Conservation (phyloP, 176 grass and related monocot genomes). For the Alloteropsis semialata region DNA sequence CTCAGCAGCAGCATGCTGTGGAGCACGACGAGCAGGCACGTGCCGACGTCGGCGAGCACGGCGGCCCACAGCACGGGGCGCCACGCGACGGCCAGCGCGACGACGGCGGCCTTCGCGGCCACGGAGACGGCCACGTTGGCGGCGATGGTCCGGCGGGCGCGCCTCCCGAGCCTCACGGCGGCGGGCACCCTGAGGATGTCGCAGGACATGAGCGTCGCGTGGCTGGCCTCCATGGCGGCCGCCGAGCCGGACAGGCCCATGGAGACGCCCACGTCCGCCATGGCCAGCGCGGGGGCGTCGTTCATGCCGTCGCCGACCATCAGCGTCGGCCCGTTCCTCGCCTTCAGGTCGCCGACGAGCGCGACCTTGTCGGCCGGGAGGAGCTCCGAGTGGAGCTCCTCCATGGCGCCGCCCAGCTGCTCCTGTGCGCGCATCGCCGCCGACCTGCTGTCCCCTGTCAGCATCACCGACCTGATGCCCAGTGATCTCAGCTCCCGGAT, state of each 20-base stretch:
- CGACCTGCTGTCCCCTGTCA: conserved; percentile 63
- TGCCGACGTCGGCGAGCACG: conserved; percentile 65
- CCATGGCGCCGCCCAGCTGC: conserved; percentile 37
- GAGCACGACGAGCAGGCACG: conserved; percentile 62
- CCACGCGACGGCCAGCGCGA: conserved; percentile 39
- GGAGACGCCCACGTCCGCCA: conserved; percentile 57
- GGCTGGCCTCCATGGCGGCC: conserved; percentile 64
- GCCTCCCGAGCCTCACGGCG: conserved; percentile 41
- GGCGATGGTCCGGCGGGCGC: conserved; percentile 34
- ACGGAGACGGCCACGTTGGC: conserved; percentile 46
- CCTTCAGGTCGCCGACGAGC: conserved; percentile 36
- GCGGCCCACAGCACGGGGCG: conserved; percentile 63
- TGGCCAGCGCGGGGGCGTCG: conserved; percentile 69
- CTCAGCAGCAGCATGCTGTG: conserved; percentile 57
- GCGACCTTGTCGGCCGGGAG: conserved; percentile 68
- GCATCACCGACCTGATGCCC: conserved; percentile 64
- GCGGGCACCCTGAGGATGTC: conserved; percentile 52
- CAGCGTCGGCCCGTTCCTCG: conserved; percentile 32
- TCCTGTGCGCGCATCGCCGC: conserved; percentile 47
- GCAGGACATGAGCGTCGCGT: conserved; percentile 74
- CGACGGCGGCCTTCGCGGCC: conserved; percentile 30
- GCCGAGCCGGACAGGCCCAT: conserved; percentile 73
- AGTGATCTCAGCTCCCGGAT: conserved; percentile 54
- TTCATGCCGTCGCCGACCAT: conserved; percentile 91
- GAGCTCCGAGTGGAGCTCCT: conserved; percentile 60